phyloP scores from a whole-genome alignment of 148 eudicot genomes.

The Vaccinium macrocarpon region DNA sequence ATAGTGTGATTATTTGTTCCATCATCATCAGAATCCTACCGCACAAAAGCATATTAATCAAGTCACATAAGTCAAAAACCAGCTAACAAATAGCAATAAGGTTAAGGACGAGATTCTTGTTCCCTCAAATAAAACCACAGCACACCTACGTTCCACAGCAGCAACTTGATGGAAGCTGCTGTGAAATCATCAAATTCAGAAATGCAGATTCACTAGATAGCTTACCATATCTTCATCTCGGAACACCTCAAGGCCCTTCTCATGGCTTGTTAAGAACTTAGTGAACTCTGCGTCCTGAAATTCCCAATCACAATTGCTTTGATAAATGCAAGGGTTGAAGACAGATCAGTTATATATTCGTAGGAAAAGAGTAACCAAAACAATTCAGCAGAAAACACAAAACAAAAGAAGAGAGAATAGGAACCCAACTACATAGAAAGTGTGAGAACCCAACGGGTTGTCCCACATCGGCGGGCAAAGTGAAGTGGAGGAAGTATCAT shows the following conservation, averaged over 20 bases:
- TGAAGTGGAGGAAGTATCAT: too few species aligned
- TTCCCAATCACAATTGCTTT: slow-evolving; percentile 10
- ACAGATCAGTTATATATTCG: background rate
- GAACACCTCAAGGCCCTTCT: slow-evolving; percentile 33
- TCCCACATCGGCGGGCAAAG: too few species aligned
- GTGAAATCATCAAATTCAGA: background rate
- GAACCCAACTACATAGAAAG: background rate
- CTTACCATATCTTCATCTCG: slow-evolving; percentile 58
- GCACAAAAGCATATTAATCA: slow-evolving; percentile 15
- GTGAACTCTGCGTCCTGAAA: slow-evolving; percentile 69
- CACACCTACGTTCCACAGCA: background rate
- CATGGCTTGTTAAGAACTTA: slow-evolving; percentile 46
- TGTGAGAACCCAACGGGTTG: too few species aligned
- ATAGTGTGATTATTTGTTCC: slow-evolving; percentile 32
- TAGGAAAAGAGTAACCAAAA: background rate
- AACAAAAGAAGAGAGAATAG: background rate
- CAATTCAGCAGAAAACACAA: background rate
- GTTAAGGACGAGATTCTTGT: background rate
- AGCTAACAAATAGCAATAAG: slow-evolving; percentile 1
- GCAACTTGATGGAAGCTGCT: background rate
- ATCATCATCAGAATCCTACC: slow-evolving; percentile 81
- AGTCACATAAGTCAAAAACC: background rate
- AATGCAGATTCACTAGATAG: slow-evolving; percentile 6
- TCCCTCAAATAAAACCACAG: background rate
- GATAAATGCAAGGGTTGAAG: background rate